These are phyloP conservation scores for Ambrosia hybrid DNA, from an alignment of 140 eudicot species.

Conservation along the genomic window DNA sequence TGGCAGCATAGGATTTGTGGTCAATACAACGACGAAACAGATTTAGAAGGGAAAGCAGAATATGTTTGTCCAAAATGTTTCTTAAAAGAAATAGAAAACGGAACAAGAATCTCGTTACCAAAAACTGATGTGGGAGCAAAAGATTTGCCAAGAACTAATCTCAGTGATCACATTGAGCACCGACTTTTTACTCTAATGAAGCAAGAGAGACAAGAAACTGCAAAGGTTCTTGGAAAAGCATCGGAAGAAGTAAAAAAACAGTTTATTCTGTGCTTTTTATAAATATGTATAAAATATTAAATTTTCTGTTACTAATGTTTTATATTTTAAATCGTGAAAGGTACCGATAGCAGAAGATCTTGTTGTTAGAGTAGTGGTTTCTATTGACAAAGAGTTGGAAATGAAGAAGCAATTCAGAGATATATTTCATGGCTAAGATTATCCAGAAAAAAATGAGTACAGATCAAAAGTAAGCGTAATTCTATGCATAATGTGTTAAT, in stretches of 20 bases:
- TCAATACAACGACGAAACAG: slow-evolving; percentile 51
- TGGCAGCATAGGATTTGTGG: slow-evolving; percentile 64
- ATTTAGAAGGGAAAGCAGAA: slow-evolving; percentile 46
- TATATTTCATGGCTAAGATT: no score
- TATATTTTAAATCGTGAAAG: slow-evolving; percentile 27
- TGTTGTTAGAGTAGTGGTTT: not conserved
- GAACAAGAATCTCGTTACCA: slow-evolving; percentile 19
- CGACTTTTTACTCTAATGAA: slow-evolving; percentile 51
- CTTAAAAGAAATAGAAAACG: slow-evolving; percentile 42
- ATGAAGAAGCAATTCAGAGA: no score
- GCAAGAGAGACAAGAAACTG: slow-evolving; percentile 61
- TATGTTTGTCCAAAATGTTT: slow-evolving; percentile 71
- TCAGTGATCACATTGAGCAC: slow-evolving; percentile 43
- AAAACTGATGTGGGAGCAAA: no score
- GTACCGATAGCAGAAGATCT: slow-evolving; percentile 64
- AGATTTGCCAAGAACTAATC: no score
- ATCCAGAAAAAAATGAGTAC: no score
- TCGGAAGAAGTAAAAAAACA: slow-evolving; percentile 41
- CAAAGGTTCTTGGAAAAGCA: slow-evolving; percentile 33
- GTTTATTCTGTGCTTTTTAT: not conserved
- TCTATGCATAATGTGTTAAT: no score
- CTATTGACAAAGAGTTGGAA: no score
- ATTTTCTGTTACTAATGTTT: not conserved
- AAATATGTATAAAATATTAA: not conserved
- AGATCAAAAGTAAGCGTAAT: no score